Conservation (phyloP, 306 rosid genomes). For the Prunus mira region DNA sequence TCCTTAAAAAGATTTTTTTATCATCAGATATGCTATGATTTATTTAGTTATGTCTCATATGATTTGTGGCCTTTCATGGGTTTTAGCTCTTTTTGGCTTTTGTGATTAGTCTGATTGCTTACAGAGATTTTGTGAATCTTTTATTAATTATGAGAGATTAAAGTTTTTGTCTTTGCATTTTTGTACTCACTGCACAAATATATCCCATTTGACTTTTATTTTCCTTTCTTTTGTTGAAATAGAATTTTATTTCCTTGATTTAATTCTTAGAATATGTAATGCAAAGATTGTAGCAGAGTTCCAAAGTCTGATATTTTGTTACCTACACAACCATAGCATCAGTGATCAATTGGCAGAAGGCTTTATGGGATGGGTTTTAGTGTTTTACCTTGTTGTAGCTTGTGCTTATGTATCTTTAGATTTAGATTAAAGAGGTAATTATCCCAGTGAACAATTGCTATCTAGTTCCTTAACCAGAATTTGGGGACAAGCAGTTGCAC, state of each 20-base stretch:
- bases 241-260: background rate
- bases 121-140: background rate
- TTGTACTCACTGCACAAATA: background rate
- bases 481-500: background rate
- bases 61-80: background rate
- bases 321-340: background rate
- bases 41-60: background rate
- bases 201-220: background rate
- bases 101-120: background rate
- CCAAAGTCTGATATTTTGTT: background rate
- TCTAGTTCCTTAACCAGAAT: background rate
- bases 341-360: background rate
- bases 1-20: background rate
- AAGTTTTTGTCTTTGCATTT: background rate
- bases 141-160: no score
- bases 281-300: background rate
- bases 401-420: background rate
- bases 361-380: background rate
- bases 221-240: background rate
- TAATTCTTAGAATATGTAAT: background rate
- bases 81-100: background rate
- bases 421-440: background rate
- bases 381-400: background rate
- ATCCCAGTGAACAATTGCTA: background rate
- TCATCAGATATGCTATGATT: background rate